These are phyloP conservation scores for Pyrenula massariospora DNA, from an alignment of 495 filamentous ascomycete species.

Conservation along the genomic window DNA sequence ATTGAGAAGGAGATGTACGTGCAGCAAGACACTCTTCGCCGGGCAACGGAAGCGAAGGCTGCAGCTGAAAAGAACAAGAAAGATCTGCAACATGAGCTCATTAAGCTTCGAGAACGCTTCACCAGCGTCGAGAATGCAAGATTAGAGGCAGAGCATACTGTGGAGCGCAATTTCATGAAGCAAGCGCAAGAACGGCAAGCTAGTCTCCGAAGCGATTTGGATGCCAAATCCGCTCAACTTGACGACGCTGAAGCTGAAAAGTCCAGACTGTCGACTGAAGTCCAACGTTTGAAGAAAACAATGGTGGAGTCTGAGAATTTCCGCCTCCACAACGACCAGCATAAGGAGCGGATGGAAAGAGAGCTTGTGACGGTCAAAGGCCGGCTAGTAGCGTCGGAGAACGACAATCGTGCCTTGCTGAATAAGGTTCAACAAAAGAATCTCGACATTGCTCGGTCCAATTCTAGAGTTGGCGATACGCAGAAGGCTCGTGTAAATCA, in stretches of 20 bases:
- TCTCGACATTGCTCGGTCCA: slow-evolving; percentile 86
- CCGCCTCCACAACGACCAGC: slow-evolving; percentile 76
- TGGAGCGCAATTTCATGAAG: slow-evolving; percentile 66
- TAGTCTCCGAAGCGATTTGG: slow-evolving; percentile 65
- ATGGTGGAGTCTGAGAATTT: slow-evolving; percentile 83
- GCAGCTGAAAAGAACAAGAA: slow-evolving; percentile 78
- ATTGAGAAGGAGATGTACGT: slow-evolving; percentile 98
- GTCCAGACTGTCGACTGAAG: slow-evolving; percentile 55
- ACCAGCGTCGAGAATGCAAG: slow-evolving; percentile 75
- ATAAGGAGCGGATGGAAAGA: slow-evolving; percentile 83
- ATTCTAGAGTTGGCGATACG: slow-evolving; percentile 72
- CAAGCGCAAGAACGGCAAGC: slow-evolving; percentile 74
- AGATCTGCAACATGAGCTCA: slow-evolving; percentile 75
- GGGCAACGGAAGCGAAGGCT: slow-evolving; percentile 69
- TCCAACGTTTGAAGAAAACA: slow-evolving; percentile 69
- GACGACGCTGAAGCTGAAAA: slow-evolving; percentile 68
- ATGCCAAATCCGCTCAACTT: slow-evolving; percentile 55
- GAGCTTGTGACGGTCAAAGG: slow-evolving; percentile 91
- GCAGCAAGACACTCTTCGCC: slow-evolving; percentile 88
- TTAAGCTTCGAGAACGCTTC: slow-evolving; percentile 70
- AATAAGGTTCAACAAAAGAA: slow-evolving; percentile 98
- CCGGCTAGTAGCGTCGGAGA: slow-evolving; percentile 83
- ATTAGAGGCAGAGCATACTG: slow-evolving; percentile 64
- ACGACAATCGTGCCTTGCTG: slow-evolving; percentile 88
- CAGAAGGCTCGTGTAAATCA: slow-evolving; percentile 66